Conservation (phyloP, 1,139 yeast species). For the Taphrina sp. region DNA sequence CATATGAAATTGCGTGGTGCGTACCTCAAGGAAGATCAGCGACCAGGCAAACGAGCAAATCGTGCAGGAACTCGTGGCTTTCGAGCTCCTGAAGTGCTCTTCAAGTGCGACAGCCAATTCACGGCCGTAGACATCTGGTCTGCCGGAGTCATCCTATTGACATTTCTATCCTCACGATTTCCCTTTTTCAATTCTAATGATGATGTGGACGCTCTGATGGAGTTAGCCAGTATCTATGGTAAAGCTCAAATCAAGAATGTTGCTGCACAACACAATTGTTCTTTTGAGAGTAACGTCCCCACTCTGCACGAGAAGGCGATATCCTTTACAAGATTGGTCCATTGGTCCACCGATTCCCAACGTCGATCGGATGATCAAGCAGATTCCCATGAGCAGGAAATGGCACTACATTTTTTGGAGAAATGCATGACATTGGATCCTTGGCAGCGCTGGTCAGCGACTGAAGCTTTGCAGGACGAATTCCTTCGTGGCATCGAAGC, state of each 20-base stretch:
- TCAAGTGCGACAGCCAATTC: constrained; percentile 82
- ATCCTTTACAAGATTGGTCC: constrained; percentile 46
- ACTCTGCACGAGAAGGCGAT: constrained; percentile 46
- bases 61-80: constrained; percentile 98
- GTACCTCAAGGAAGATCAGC: constrained; percentile 70
- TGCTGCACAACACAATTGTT: constrained; percentile 84
- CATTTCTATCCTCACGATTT: constrained; percentile 68
- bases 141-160: constrained; percentile 79
- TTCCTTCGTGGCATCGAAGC: constrained; percentile 47
- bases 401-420: constrained; percentile 56
- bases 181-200: constrained; percentile 89
- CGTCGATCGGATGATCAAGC: constrained; percentile 38
- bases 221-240: constrained; percentile 82
- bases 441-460: constrained; percentile 55
- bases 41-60: constrained; percentile 90
- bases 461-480: constrained; percentile 55
- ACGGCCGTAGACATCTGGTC: constrained; percentile 85
- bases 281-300: constrained; percentile 66
- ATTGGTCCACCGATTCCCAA: constrained; percentile 42
- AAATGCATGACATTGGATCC: constrained; percentile 61
- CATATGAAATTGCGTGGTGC: constrained; percentile 52
- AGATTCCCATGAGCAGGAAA: constrained; percentile 37
- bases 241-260: constrained; percentile 66
- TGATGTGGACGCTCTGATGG: constrained; percentile 87
- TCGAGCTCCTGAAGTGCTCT: constrained; percentile 88